Conservation (phyloP, 2,329 filamentous ascomycete species). For the Periconia sp. region DNA sequence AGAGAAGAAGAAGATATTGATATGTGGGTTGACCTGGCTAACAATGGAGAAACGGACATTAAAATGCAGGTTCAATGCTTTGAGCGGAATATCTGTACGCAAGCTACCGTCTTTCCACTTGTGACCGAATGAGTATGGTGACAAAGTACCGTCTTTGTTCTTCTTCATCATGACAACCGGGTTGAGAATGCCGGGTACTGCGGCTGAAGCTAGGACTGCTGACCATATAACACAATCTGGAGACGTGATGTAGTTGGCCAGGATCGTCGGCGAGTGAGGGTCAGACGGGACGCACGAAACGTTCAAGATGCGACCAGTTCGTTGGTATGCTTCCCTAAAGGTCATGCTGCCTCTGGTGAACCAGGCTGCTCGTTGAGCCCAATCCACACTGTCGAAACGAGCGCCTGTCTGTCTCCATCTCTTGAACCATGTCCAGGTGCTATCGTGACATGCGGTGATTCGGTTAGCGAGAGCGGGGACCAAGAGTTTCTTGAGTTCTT, state of each 20-base stretch:
- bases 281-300: conserved; percentile 95
- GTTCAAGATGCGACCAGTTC: conserved; percentile 92
- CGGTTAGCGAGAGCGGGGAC: conserved; percentile 82
- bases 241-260: conserved; percentile 92
- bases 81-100: conserved; percentile 92
- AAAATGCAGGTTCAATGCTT: conserved; percentile 92
- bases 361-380: conserved; percentile 84
- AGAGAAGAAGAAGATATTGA: conserved; percentile 98
- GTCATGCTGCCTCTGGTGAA: conserved; percentile 90
- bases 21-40: conserved; percentile 87
- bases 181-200: conserved; percentile 93
- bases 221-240: conserved; percentile 99
- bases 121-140: conserved; percentile 94
- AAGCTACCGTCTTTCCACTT: conserved; percentile 99
- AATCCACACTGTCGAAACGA: conserved; percentile 89
- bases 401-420: conserved; percentile 94
- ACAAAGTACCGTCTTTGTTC: conserved; percentile 71
- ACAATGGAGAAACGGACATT: conserved; percentile 98
- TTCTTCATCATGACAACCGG: conserved; percentile 93
- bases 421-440: conserved; percentile 71
- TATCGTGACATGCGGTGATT: conserved; percentile 84
- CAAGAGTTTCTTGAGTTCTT: conserved; percentile 81
- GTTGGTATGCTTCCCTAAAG: conserved; percentile 90
- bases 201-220: conserved; percentile 89
- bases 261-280: conserved; percentile 86